Conservation (phyloP, 345 rosid genomes). For the Hypericum androsaemum region DNA sequence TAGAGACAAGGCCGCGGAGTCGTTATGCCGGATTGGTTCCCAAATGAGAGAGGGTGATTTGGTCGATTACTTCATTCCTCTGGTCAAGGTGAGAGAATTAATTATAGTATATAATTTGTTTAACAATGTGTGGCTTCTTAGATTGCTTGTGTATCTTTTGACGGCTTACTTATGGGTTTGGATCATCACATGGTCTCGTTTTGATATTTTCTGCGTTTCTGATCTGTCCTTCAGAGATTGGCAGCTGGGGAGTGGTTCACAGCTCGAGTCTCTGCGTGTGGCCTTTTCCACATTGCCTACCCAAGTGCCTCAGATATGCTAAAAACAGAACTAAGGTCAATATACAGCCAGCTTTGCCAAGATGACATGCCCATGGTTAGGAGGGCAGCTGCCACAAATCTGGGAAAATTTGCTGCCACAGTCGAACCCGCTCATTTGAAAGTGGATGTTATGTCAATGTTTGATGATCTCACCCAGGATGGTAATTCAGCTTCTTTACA, state of each 20-base stretch:
- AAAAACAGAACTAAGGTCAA: constrained; percentile 60
- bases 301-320: constrained; percentile 71
- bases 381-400: constrained; percentile 87
- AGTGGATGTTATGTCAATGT: constrained; percentile 74
- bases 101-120: background rate
- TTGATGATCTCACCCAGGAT: constrained; percentile 92
- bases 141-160: background rate
- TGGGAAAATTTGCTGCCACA: constrained; percentile 92
- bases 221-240: constrained; percentile 42
- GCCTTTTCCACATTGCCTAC: constrained; percentile 81
- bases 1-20: constrained; percentile 78
- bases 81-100: constrained; percentile 55
- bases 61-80: constrained; percentile 67
- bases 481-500: constrained; percentile 31
- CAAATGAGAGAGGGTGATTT: constrained; percentile 83
- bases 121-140: background rate
- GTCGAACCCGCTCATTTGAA: constrained; percentile 75
- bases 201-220: background rate
- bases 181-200: background rate
- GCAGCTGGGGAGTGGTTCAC: constrained; percentile 99
- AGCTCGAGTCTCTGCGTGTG: constrained; percentile 87
- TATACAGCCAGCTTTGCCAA: constrained; percentile 75
- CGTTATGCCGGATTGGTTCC: constrained; percentile 76
- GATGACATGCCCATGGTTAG: constrained; percentile 99
- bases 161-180: background rate